Conservation (phyloP, 2,329 filamentous ascomycete genomes). For the Aureobasidium zeae region DNA sequence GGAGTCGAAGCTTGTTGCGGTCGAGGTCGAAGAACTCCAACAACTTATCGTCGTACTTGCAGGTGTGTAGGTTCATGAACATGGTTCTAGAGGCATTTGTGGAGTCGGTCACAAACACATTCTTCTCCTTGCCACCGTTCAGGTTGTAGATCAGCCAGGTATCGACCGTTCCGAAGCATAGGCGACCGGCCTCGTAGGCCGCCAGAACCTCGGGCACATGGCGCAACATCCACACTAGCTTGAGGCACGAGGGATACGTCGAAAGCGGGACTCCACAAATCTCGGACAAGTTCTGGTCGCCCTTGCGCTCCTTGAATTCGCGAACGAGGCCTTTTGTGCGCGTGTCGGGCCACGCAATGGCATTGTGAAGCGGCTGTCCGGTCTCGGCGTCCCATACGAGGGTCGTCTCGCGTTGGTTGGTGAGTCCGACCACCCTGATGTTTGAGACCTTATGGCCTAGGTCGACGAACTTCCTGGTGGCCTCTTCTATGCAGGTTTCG, state of each 20-base stretch:
- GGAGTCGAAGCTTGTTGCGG: conserved; percentile 58
- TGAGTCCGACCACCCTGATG: conserved; percentile 71
- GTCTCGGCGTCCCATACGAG: conserved; percentile 76
- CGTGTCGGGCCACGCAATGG: conserved; percentile 82
- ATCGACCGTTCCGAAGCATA: conserved; percentile 81
- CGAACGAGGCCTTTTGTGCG: conserved; percentile 66
- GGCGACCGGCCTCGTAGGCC: conserved; percentile 63
- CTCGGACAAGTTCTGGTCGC: conserved; percentile 57
- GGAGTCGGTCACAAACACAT: conserved; percentile 69
- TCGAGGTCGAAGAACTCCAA: conserved; percentile 73
- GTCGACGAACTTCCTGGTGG: conserved; percentile 58
- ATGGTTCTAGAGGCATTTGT: conserved; percentile 86
- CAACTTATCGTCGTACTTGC: conserved; percentile 67
- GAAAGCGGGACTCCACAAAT: conserved; percentile 72
- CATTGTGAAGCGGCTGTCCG: conserved; percentile 69
- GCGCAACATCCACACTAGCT: conserved; percentile 69
- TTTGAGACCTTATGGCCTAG: conserved; percentile 56
- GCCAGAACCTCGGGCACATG: conserved; percentile 58
- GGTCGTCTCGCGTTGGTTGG: conserved; percentile 79
- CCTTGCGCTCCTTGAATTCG: conserved; percentile 57
- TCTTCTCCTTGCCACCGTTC: conserved; percentile 58
- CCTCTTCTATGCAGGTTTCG: conserved; percentile 65
- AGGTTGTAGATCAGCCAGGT: conserved; percentile 76
- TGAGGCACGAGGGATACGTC: conserved; percentile 77
- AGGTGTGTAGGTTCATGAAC: conserved; percentile 82